Evolutionary conservation across 306 rosid species (phyloP), one percentile per base, ranked within the genome.

Genomic region (Morella rubra): DNA sequence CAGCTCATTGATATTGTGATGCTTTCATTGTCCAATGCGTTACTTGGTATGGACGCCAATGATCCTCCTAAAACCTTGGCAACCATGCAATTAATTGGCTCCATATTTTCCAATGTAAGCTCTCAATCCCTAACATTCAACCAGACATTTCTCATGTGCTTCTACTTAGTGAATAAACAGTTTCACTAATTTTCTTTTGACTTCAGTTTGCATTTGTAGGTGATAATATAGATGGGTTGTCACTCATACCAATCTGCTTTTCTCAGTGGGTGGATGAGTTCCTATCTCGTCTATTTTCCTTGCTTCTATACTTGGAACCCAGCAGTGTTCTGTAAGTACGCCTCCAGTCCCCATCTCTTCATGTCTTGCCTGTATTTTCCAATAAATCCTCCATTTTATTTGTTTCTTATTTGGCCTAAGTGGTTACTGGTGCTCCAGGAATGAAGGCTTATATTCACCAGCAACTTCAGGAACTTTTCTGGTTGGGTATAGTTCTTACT

Each of bases 1-100:
- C 71, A 79, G 74, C 91, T 84, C 70, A 73, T 88, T 65, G 86
- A 96, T 84, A 96, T 96, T 87, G 82, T 96, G 86, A 92, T 86
- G 87, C 87, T 91, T 88, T 92, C 99, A 59, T 79, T 96, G 74
- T 96, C 99, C 76, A 92, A 96, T 80, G 99, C 99, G 50, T 83
- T 96, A 81, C 99, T 96, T 81, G 99, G 99, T 71, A 88, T 96
- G 97, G 99, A 96, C 79, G 99, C 98, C 75, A 96, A 96, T 51
- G 99, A 96, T 81, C 98, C 99, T 86, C 99, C 99, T 15, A 96
- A 96, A 89, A 96, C 99, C 68, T 83, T 92, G 91, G 99, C 98
- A 76, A 96, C 99, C 73, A 96, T 96, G 98, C 98, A 91, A 80
- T 85, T 96, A 75, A 87, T 96, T 76, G 96, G 96, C 83, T 91